Percentiles rank a stretch among this genome's conserved stretches.
These are phyloP conservation scores for Suillus luteus DNA, from an alignment of 768 basidiomycete species.

Conservation along the genomic window DNA sequence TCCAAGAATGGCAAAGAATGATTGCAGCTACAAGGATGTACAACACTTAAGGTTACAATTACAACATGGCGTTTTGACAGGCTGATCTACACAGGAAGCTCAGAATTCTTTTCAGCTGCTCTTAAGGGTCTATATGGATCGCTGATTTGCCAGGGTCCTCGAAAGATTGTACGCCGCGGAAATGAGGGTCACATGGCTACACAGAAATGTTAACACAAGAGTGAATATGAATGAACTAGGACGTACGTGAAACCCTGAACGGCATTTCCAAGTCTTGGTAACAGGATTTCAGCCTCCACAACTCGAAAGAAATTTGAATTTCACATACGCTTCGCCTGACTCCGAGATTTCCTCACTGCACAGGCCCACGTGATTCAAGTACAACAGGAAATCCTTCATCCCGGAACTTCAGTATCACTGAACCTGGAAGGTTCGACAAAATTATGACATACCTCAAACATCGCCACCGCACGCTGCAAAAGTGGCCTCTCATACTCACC, in stretches of 20 bases:
- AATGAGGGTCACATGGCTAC: constrained; percentile 80
- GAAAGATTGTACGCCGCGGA: constrained; percentile 85
- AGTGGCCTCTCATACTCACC: constrained; percentile 74
- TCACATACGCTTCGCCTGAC: constrained; percentile 75
- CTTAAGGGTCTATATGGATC: neutral
- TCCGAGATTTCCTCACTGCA: constrained; percentile 87
- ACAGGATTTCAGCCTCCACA: constrained; percentile 10
- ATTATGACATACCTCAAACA: constrained; percentile 80
- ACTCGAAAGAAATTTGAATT: neutral
- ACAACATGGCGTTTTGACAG: neutral
- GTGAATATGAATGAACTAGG: constrained; percentile 1
- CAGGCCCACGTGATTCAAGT: constrained; percentile 84
- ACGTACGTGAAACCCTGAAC: constrained; percentile 90
- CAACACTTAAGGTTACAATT: neutral
- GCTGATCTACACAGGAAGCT: constrained; percentile 2
- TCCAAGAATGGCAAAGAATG: neutral
- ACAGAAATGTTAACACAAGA: neutral
- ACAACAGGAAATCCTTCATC: constrained; percentile 70
- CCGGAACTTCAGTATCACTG: neutral
- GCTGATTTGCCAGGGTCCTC: constrained; percentile 44
- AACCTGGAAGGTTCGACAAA: neutral
- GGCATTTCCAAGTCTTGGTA: constrained; percentile 73
- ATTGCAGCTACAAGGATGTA: neutral
- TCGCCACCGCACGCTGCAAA: constrained; percentile 68
- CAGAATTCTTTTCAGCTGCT: neutral